Percentiles rank a stretch among this genome's conserved stretches.
Evolutionary conservation across 208 protist genomes (phyloP).

Genomic region (Trypanosomatidae sp.): DNA sequence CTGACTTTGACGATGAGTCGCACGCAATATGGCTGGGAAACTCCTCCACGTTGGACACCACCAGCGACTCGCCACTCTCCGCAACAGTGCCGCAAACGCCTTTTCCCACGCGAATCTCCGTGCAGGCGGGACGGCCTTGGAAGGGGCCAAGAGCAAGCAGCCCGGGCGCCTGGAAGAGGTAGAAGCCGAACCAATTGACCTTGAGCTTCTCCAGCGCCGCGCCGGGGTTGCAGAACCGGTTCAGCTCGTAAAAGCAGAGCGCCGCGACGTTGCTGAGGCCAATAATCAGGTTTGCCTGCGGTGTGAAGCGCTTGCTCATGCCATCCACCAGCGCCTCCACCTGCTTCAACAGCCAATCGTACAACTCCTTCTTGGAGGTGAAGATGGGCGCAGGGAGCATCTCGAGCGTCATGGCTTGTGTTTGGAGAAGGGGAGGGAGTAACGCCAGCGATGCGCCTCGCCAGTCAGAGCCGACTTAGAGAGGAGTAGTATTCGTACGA

Average conservation of each 20-base stretch:
- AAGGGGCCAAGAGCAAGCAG: slow-evolving; percentile 93
- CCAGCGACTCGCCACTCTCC: slow-evolving; percentile 40
- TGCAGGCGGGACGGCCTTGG: slow-evolving; percentile 92
- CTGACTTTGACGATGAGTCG: slow-evolving; percentile 84
- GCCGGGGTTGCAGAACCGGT: slow-evolving; percentile 41
- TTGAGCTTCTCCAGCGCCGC: slow-evolving; percentile 55
- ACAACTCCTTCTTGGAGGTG: slow-evolving; percentile 57
- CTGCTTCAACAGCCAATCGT: slow-evolving; percentile 58
- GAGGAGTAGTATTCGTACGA: neutral
- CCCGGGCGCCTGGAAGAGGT: slow-evolving; percentile 70
- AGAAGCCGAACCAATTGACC: slow-evolving; percentile 95
- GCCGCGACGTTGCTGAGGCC: slow-evolving; percentile 77
- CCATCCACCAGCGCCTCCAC: slow-evolving; percentile 41
- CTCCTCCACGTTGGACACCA: slow-evolving; percentile 86
- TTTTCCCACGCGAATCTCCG: slow-evolving; percentile 75
- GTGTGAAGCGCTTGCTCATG: slow-evolving; percentile 47
- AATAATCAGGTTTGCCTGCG: slow-evolving; percentile 62
- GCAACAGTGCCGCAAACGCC: slow-evolving; percentile 91
- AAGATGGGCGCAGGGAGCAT: slow-evolving; percentile 28
- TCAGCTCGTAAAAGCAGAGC: slow-evolving; percentile 84
- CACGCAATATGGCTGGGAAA: slow-evolving; percentile 96
- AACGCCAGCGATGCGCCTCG: neutral
- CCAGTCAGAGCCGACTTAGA: neutral
- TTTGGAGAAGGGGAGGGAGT: neutral
- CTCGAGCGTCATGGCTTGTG: slow-evolving; percentile 19